Percentiles rank a stretch among this genome's conserved stretches.
phyloP scores from a whole-genome alignment of 352 stramenopile genomes.

The Phytophthora lateralis region DNA sequence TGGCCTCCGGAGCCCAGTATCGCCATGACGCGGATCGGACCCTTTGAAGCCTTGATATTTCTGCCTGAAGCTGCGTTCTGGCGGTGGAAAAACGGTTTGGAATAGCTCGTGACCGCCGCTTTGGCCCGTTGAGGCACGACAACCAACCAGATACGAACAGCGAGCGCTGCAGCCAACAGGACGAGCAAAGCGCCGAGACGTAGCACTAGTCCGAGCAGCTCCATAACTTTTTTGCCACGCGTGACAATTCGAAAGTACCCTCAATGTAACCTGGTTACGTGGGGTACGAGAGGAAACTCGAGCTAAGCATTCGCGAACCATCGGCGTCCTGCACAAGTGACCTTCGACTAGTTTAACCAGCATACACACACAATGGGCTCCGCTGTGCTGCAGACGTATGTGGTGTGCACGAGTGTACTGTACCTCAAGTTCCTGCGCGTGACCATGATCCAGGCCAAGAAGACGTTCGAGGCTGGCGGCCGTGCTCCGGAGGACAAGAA shows the following conservation, averaged over 20 bases:
- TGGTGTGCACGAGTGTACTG: slow-evolving; percentile 44
- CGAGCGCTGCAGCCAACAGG: slow-evolving; percentile 26
- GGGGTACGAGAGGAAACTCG: slow-evolving; percentile 23
- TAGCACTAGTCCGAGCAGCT: slow-evolving; percentile 30
- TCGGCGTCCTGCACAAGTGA: slow-evolving; percentile 21
- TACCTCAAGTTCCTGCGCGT: slow-evolving; percentile 66
- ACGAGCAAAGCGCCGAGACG: slow-evolving; percentile 18
- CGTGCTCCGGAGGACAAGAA: slow-evolving; percentile 55
- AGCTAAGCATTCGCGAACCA: slow-evolving; percentile 21
- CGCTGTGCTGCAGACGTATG: slow-evolving; percentile 52
- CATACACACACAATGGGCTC: slow-evolving; percentile 21
- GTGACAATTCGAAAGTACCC: slow-evolving; percentile 5
- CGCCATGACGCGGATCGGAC: slow-evolving; percentile 67
- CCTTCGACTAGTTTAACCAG: background rate
- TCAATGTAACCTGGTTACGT: slow-evolving; percentile 5
- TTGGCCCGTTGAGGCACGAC: slow-evolving; percentile 34
- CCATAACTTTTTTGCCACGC: slow-evolving; percentile 28
- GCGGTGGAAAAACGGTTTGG: slow-evolving; percentile 23
- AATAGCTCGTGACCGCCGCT: slow-evolving; percentile 23
- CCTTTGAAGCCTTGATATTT: slow-evolving; percentile 1
- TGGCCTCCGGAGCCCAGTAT: slow-evolving; percentile 90
- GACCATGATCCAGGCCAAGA: slow-evolving; percentile 51
- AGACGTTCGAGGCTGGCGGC: slow-evolving; percentile 51
- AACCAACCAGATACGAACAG: slow-evolving; percentile 39
- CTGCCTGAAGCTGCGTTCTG: slow-evolving; percentile 12